Base-by-base conservation (phyloP, 768 basidiomycete genomes). In the Cystobasidium tubakii region DNA sequence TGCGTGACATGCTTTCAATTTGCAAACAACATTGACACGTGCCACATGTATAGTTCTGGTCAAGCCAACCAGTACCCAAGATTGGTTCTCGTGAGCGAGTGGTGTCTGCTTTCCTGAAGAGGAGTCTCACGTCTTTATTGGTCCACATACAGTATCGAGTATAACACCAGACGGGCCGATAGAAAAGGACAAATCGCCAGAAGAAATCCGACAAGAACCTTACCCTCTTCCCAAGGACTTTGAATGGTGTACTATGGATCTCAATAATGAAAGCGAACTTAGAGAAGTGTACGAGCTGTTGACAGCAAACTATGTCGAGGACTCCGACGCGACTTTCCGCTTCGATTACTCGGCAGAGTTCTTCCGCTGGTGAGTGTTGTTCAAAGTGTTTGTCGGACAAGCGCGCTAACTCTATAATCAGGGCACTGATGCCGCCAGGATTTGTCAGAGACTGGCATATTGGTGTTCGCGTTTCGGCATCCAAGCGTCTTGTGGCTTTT, bases 321-420 rank as follows among this genome's bases (percentile, higher is more conserved):
- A 99, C 79, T 89, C 91, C 77, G 89, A 92, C 63, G 94, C 94
- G 4, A 85, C 90, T n/a, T 96, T 98, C 85, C 87, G 96, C 42
- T 97, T 99, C 84, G 88, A 91, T 80, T 99, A 99, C 79, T 90
- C 89, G 53, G 87, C 92, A 2, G 92, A 97, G 80, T 99, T 99
- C 81, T 83, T 99, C 34, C 84, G 88, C 80, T 99, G 96, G 96
- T 90, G 76, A 62, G 53, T 46, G 71, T 19, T 42, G 21, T 66
- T 15, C 33, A 19, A 4, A 21, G 31, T 63, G 23, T 50, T 1
- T 25, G n/a, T 21, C 42, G 44, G 13, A 55, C n/a, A n/a, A 65
- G n/a, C 27, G 13, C 4, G 3, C 43, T 66, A 73, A 75, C 33
- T 76, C 34, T 17, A 17, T n/a, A 2, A 60, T 2, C 73, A 96